Percentiles rank a stretch among this genome's conserved stretches.
Evolutionary conservation across 1,284 basidiomycete species (phyloP).

Genomic region (Ganoderma multipileum): DNA sequence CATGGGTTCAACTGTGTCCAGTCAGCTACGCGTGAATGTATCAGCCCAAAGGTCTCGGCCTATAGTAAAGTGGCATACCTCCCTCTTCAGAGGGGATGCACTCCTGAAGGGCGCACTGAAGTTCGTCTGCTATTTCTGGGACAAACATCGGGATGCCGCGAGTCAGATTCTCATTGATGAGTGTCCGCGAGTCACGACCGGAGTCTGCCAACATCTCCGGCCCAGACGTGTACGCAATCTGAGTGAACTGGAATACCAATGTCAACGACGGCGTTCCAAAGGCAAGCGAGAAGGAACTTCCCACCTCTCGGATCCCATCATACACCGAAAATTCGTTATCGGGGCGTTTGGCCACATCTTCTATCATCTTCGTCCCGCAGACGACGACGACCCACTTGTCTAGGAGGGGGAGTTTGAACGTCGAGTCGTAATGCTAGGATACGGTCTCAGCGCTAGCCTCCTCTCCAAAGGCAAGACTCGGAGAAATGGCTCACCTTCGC

Average conservation of each 20-base stretch:
- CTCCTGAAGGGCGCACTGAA: conserved; percentile 38
- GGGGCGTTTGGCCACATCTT: conserved; percentile 43
- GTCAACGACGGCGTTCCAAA: conserved; percentile 18
- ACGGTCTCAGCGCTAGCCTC: background rate
- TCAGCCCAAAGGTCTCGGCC: conserved; percentile 13
- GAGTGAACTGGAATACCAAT: background rate
- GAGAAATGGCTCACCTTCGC: conserved; percentile 8
- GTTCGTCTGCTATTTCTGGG: conserved; percentile 41
- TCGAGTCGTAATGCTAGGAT: conserved; percentile 31
- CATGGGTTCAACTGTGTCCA: conserved; percentile 23
- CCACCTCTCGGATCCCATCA: conserved; percentile 25
- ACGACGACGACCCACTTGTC: conserved; percentile 42
- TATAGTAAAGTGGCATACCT: conserved; percentile 14
- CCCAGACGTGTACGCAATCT: conserved; percentile 38
- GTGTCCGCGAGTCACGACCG: conserved; percentile 33
- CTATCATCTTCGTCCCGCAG: conserved; percentile 39
- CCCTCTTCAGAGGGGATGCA: conserved; percentile 29
- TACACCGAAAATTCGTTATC: conserved; percentile 43
- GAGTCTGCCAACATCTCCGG: conserved; percentile 32
- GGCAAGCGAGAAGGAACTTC: background rate
- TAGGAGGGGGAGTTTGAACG: conserved; percentile 43
- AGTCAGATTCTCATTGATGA: conserved; percentile 38
- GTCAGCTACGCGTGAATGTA: too few species aligned
- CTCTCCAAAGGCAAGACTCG: too few species aligned
- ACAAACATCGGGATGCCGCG: conserved; percentile 38